phyloP scores from a whole-genome alignment of 2,329 filamentous ascomycete genomes.

The Colletotrichum destructivum region DNA sequence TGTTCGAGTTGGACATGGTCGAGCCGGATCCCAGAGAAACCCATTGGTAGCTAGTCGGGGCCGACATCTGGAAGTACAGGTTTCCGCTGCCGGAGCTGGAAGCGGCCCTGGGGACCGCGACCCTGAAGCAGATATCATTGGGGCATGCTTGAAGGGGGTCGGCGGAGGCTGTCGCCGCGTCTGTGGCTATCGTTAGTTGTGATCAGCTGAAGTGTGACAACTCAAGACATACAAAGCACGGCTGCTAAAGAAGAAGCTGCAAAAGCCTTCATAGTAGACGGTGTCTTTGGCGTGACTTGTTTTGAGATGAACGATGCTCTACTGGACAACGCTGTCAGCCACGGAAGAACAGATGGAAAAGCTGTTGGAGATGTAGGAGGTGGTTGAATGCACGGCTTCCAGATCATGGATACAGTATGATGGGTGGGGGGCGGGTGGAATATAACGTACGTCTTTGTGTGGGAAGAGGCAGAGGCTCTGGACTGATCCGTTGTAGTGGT shows the following conservation, averaged over 20 bases:
- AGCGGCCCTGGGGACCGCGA: constrained; percentile 68
- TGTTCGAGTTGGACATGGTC: constrained; percentile 70
- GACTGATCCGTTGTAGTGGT: constrained; percentile 10
- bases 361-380: neutral
- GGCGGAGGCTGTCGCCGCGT: constrained; percentile 50
- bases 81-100: constrained; percentile 65
- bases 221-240: constrained; percentile 33
- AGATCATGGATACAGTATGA: too few relatives aligned
- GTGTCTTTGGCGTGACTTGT: neutral
- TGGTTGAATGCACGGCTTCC: neutral
- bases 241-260: constrained; percentile 27
- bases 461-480: constrained; percentile 24
- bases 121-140: constrained; percentile 65
- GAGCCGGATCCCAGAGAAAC: constrained; percentile 71
- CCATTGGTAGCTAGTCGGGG: constrained; percentile 69
- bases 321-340: neutral
- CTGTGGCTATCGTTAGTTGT: constrained; percentile 23
- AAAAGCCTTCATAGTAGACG: constrained; percentile 38
- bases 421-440: neutral
- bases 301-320: neutral
- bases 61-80: constrained; percentile 74
- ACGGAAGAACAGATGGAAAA: neutral
- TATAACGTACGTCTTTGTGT: constrained; percentile 27
- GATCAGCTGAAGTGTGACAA: neutral
- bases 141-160: constrained; percentile 58